phyloP scores from a whole-genome alignment of 257 asterid species.

The Euphrasia confusa region DNA sequence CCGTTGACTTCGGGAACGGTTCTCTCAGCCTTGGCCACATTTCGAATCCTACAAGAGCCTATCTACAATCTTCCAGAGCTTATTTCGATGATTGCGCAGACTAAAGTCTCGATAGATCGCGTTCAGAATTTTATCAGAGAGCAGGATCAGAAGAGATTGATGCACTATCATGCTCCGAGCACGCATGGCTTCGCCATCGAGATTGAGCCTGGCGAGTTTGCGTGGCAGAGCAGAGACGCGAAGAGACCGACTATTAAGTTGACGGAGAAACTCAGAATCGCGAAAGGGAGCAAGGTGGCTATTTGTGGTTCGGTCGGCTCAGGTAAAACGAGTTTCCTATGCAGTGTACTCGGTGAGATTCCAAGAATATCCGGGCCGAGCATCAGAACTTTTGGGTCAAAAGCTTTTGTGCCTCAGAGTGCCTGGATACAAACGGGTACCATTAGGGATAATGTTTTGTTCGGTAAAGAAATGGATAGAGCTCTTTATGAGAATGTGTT shows the following conservation, averaged over 20 bases:
- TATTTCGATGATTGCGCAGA: conserved; percentile 68
- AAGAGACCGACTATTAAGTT: conserved; percentile 50
- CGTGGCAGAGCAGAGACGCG: conserved; percentile 48
- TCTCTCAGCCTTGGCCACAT: conserved; percentile 83
- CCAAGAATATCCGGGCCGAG: conserved; percentile 61
- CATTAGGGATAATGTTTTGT: conserved; percentile 63
- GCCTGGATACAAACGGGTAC: conserved; percentile 94
- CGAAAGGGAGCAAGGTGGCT: conserved; percentile 68
- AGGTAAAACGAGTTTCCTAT: conserved; percentile 73
- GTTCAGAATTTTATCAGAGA: conserved; percentile 47
- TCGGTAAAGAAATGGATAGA: conserved; percentile 65
- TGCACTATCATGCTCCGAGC: conserved; percentile 22
- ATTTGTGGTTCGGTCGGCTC: conserved; percentile 84
- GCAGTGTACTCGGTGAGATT: conserved; percentile 68
- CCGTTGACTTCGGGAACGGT: conserved; percentile 73
- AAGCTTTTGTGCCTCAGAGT: conserved; percentile 78
- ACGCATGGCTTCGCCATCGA: conserved; percentile 49
- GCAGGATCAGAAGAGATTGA: conserved; percentile 47
- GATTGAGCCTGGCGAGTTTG: conserved; percentile 59
- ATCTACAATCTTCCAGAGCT: conserved; percentile 84
- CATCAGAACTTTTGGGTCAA: conserved; percentile 52
- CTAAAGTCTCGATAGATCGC: conserved; percentile 70
- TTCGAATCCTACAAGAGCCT: conserved; percentile 82
- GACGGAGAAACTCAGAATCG: conserved; percentile 35
- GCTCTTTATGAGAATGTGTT: conserved; percentile 53